These are phyloP conservation scores for Dictyostelium citrinum DNA, from an alignment of 78 protist species.

Conservation along the genomic window DNA sequence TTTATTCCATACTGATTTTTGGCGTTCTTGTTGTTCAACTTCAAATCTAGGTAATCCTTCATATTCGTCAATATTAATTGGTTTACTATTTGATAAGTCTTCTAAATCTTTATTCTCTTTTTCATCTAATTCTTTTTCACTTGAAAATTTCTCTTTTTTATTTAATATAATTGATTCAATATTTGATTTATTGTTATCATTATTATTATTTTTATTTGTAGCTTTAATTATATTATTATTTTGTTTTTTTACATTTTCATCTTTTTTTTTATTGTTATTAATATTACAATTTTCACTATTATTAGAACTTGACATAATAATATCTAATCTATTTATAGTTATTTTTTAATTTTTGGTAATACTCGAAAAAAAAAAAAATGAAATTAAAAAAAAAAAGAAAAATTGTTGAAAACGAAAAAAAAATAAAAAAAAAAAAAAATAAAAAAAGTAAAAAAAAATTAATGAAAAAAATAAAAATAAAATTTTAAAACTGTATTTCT, in stretches of 20 bases:
- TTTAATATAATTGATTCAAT: neutral
- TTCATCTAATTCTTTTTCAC: neutral
- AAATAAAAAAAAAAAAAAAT: too few relatives aligned
- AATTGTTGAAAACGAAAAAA: neutral
- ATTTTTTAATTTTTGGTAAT: neutral
- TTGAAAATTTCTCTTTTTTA: neutral
- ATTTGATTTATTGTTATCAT: neutral
- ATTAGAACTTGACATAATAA: neutral
- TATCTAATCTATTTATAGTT: neutral
- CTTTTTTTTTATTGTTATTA: neutral
- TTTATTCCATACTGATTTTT: neutral
- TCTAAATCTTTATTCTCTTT: neutral
- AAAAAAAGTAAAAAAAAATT: too few relatives aligned
- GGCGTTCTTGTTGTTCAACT: neutral
- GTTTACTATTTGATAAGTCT: neutral
- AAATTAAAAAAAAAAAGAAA: too few relatives aligned
- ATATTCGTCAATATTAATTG: neutral
- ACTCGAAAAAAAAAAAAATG: neutral
- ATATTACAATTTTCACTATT: neutral
- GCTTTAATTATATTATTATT: too few relatives aligned
- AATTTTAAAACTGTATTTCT: too few relatives aligned
- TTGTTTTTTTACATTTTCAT: neutral
- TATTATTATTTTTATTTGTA: neutral
- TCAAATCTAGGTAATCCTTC: conserved; percentile 12
- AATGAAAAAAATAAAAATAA: too few relatives aligned